Evolutionary conservation across 768 basidiomycete species (phyloP), one percentile per base, ranked within the genome.

Genomic region (Macrocybe gigantea): DNA sequence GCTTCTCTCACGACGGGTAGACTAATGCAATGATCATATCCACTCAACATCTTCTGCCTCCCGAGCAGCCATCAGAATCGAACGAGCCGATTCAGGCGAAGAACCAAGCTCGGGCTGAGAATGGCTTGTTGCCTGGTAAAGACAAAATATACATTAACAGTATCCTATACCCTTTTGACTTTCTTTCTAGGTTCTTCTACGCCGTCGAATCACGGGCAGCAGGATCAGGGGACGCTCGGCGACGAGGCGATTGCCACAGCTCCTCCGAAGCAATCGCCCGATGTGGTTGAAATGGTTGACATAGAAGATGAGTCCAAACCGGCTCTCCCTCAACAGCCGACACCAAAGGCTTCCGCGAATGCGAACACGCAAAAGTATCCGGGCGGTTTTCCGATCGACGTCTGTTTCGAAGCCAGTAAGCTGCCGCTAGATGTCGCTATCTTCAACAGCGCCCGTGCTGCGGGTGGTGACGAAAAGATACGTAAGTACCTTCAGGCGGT

Each of bases 11-110:
- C 42, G 13, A n/a, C 36, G 30, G 39, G 9, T 56, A 94, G 91
- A 93, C 93, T 5, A 79, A 83, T 55, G 91, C 92, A 1, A 96
- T 96, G 93, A 75, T 85, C 7, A 89, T 90, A 48, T 91, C 91
- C 7, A 94, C 92, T 1, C 82, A 87, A 54, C 91, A 94, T 64
- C 71, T 95, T 29, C 69, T 76, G 65, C 74, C 78, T 32, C 50
- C 60, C 38, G 49, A 59, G 31, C 50, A 54, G 39, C 49, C 62
- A 54, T 41, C 64, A 30, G 64, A 65, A 43, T 39, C 53, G 40
- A 52, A 40, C 7, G 47, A 55, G 7, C 52, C 59, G 7, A 53
- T 56, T 34, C 54, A 57, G 47, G 58, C 56, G 43, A 47, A 51
- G 38, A 52, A 36, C 14, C 49, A 47, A 37, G 38, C 14, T 34